Conservation (phyloP, 352 stramenopile species). For the Phytophthora lateralis region DNA sequence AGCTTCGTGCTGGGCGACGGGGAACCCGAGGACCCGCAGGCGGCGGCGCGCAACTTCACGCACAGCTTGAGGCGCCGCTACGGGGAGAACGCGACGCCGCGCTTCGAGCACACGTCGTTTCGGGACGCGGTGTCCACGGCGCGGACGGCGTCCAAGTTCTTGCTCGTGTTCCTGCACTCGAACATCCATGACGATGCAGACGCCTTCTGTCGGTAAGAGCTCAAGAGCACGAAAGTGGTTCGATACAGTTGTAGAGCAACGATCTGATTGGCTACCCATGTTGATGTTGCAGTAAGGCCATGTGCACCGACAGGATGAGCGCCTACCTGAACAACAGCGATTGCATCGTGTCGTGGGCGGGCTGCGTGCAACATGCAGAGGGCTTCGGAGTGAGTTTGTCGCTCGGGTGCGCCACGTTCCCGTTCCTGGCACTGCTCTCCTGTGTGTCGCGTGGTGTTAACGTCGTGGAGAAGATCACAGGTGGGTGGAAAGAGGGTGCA, state of each 20-base stretch:
- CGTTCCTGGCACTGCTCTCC: slow-evolving; percentile 79
- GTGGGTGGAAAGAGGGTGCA: slow-evolving; percentile 28
- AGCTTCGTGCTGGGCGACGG: slow-evolving; percentile 77
- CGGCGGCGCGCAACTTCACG: slow-evolving; percentile 57
- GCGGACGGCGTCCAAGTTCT: slow-evolving; percentile 81
- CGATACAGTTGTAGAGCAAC: slow-evolving; percentile 15
- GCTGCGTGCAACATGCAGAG: slow-evolving; percentile 80
- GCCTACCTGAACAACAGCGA: slow-evolving; percentile 82
- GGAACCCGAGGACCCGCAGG: slow-evolving; percentile 70
- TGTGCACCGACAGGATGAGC: slow-evolving; percentile 77
- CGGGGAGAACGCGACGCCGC: slow-evolving; percentile 54
- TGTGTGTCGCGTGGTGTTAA: slow-evolving; percentile 81
- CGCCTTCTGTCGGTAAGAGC: slow-evolving; percentile 68
- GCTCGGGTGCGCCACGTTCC: slow-evolving; percentile 84
- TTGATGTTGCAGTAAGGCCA: slow-evolving; percentile 44
- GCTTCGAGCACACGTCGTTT: slow-evolving; percentile 85
- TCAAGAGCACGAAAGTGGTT: background rate
- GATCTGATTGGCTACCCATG: slow-evolving; percentile 10
- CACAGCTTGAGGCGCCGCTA: slow-evolving; percentile 63
- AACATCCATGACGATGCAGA: slow-evolving; percentile 84
- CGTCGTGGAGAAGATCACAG: slow-evolving; percentile 86
- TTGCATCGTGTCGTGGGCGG: slow-evolving; percentile 83
- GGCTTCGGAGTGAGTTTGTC: slow-evolving; percentile 82
- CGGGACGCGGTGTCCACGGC: slow-evolving; percentile 80
- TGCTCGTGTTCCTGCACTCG: slow-evolving; percentile 86